These are phyloP conservation scores for Candida piceae DNA, from an alignment of 805 yeast genomes.

Conservation along the genomic window DNA sequence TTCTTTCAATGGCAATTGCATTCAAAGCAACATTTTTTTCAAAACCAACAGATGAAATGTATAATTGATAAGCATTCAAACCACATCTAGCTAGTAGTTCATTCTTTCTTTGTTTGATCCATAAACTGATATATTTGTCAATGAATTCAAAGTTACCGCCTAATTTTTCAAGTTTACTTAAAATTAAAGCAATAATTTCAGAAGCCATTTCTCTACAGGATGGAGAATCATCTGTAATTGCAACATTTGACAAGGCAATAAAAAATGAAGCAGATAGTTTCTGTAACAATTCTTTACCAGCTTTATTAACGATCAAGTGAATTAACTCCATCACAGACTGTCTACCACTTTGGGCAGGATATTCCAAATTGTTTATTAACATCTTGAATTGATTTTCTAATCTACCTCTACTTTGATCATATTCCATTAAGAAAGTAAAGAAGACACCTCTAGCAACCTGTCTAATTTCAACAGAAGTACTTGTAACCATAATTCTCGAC, in stretches of 20 bases:
- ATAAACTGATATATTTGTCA: constrained; percentile 44
- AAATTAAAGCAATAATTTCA: constrained; percentile 49
- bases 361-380: constrained; percentile 73
- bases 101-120: constrained; percentile 59
- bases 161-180: constrained; percentile 40
- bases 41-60: constrained; percentile 42
- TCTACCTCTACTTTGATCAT: constrained; percentile 86
- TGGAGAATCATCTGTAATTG: constrained; percentile 71
- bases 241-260: constrained; percentile 71
- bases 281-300: constrained; percentile 52
- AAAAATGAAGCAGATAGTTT: constrained; percentile 73
- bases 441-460: constrained; percentile 80
- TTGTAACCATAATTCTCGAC: constrained; percentile 82
- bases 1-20: constrained; percentile 24
- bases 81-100: constrained; percentile 63
- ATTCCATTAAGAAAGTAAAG: constrained; percentile 84
- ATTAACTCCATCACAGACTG: constrained; percentile 87
- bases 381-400: constrained; percentile 78
- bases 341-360: constrained; percentile 83
- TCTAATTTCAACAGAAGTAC: constrained; percentile 76
- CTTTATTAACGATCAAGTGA: constrained; percentile 61
- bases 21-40: constrained; percentile 26
- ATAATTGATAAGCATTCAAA: constrained; percentile 64
- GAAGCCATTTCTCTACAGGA: constrained; percentile 84
- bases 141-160: constrained; percentile 26